A percentile compares a stretch with the other conserved stretches of the same genome.
phyloP scores from a whole-genome alignment of 768 basidiomycete genomes.

The Kockovaella imperatae region DNA sequence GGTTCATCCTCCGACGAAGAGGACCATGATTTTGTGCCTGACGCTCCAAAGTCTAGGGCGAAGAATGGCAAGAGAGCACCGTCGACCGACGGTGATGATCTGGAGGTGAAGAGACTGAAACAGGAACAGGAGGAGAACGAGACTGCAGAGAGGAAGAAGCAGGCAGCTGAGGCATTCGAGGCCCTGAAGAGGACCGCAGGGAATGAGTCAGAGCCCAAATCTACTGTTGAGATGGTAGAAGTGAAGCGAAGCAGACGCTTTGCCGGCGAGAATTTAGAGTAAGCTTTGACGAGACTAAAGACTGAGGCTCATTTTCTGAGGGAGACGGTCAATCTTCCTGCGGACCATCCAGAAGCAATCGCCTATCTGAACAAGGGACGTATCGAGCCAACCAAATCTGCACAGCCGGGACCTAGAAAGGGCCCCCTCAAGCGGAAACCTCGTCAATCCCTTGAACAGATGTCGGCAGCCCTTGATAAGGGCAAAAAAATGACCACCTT shows the following conservation, averaged over 20 bases:
- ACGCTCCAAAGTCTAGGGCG: constrained; percentile 9
- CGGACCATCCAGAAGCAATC: constrained; percentile 33
- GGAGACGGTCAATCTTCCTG: constrained; percentile 28
- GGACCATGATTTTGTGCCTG: constrained; percentile 31
- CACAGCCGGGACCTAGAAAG: background rate
- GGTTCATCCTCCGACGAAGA: constrained; percentile 14
- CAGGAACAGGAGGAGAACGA: constrained; percentile 12
- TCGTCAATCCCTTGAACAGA: constrained; percentile 35
- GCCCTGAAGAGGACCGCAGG: constrained; percentile 11
- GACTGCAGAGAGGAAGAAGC: constrained; percentile 11
- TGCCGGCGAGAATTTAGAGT: constrained; percentile 39
- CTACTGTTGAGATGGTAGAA: constrained; percentile 20
- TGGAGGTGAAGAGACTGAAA: constrained; percentile 9
- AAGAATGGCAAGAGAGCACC: background rate
- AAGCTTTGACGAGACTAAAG: constrained; percentile 3
- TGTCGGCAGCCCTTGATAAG: constrained; percentile 33
- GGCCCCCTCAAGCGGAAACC: constrained; percentile 28
- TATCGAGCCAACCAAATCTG: background rate
- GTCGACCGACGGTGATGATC: constrained; percentile 5
- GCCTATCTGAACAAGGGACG: constrained; percentile 6
- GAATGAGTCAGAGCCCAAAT: background rate
- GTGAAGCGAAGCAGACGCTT: constrained; percentile 32
- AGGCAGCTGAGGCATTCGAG: constrained; percentile 23
- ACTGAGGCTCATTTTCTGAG: constrained; percentile 12
- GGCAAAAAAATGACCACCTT: constrained; percentile 44